Base-by-base conservation (phyloP, 164 flowering plant species). In the Umbellularia californica region DNA sequence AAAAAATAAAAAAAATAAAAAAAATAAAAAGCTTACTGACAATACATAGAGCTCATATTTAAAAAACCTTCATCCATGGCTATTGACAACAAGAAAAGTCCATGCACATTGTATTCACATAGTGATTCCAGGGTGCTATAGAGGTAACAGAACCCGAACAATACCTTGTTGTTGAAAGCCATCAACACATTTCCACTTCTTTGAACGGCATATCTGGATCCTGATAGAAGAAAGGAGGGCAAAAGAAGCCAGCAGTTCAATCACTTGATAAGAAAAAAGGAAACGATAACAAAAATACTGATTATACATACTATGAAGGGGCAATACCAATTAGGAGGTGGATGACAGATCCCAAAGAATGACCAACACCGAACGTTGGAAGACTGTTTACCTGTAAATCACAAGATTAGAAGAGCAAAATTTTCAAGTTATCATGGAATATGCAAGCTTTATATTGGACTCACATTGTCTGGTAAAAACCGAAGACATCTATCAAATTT, bases 91-190 rank as follows among this genome's bases (percentile, higher is more conserved):
- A 58, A 58, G 64, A 58, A 58, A 58, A 15, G 22, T 58, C 22
- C 64, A 58, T 58, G 10, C 11, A 0, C 20, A 22, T 58, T 58
- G 64, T 17, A 58, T 9, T 58, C 64, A 64, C 24, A 64, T 24
- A 22, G 67, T 64, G 11, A 64, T 24, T 64, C 27, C 12, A 64
- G 14, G 67, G 28, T 19, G 64, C 64, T 58, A 58, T 17, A 58
- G 22, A 22, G 64, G 10, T 35, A 30, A 13, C 15, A 41, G 17
- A 47, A 72, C 28, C 6, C 2, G 12, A 63, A 63, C 70, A 65
- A 60, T 83, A 94, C 98, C 95, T 87, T 95, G 81, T 92, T 92
- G 84, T 95, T 95, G 83, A 91, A 95, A 77, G 97, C 84, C 92
- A 93, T 88, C 47, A 89, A 81, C 47, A 91, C 83, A 84, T 95